Base-by-base conservation (phyloP, 331 rosid genomes). In the Quercus lobata region DNA sequence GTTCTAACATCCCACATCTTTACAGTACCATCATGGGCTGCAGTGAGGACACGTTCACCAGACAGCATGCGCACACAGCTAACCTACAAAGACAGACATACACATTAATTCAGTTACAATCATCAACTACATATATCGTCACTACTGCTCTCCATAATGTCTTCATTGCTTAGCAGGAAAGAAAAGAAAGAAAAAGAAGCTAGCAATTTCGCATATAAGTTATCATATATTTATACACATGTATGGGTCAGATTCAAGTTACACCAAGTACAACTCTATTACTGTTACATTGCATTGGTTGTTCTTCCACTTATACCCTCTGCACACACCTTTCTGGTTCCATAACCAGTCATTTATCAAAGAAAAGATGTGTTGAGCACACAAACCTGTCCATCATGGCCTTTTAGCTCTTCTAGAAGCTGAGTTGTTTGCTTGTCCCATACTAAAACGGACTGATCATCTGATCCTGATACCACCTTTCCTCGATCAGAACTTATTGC, bases 1-100 rank as follows among this genome's bases (percentile, higher is more conserved):
- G 99, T 95, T 89, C 99, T 90, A 56, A 95, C 98, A 83, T 95
- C 99, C 98, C 98, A 95, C 99, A 95, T 95, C 86, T 93, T 95
- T 85, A 95, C 97, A 79, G 93, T 91, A 73, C 99, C 99, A 86
- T 95, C 99, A 81, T 95, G 96, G 35, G 97, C 94, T 71, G 99
- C 92, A 52, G 98, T 90, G 72, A 95, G 90, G 73, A 93, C 99
- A 72, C 99, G 99, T 79, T 95, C 99, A 62, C 98, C 99, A 16
- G 99, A 95, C 81, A 95, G 90, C 91, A 85, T 91, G 84, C 96
- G 97, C 69, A 94, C 99, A 86, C 94, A 88, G 87, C 96, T 95
- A 81, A 95, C 94, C 99, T 95, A 85, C 87, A 83, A 78, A 78
- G 75, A 78, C 73, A 78, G 27, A 72, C 30, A 34, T 82, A 34